phyloP scores from a whole-genome alignment of 2,329 filamentous ascomycete genomes.

The Phialocephala subalpina region DNA sequence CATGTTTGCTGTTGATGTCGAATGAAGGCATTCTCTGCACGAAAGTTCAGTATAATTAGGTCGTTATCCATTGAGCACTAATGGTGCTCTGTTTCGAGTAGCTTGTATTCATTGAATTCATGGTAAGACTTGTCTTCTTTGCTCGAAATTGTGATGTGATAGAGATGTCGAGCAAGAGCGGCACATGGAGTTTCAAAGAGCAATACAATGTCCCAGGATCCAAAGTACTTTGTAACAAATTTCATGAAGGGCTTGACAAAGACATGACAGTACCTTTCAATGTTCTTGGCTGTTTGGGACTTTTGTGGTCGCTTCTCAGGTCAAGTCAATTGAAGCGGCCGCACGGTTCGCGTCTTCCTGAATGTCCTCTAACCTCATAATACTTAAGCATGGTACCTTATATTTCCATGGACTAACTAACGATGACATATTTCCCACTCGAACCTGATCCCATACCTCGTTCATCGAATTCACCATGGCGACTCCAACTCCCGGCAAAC shows the following conservation, averaged over 20 bases:
- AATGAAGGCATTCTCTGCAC: not conserved
- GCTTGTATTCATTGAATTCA: not conserved
- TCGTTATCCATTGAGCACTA: not conserved
- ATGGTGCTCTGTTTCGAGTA: not conserved
- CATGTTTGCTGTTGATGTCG: not conserved
- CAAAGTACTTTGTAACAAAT: too few species aligned
- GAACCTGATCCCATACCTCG: not conserved
- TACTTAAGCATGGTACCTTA: not conserved
- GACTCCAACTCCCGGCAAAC: conserved; percentile 43
- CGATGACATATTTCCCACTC: not conserved
- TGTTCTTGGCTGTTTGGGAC: too few species aligned
- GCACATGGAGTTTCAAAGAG: too few species aligned
- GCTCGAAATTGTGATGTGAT: not conserved
- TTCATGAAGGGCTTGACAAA: too few species aligned
- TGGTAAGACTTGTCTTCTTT: not conserved
- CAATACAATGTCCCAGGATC: too few species aligned
- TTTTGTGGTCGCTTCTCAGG: too few species aligned
- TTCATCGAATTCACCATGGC: conserved; percentile 38
- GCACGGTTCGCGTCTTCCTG: not conserved
- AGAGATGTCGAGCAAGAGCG: too few species aligned
- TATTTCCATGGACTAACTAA: not conserved
- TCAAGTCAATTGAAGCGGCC: conserved; percentile 2
- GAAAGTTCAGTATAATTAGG: not conserved
- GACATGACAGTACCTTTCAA: too few species aligned
- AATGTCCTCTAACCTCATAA: not conserved